Evolutionary conservation across 2,329 filamentous ascomycete genomes (phyloP), one percentile per base, ranked within the genome.

Genomic region (Tolypocladium ovalisporum): DNA sequence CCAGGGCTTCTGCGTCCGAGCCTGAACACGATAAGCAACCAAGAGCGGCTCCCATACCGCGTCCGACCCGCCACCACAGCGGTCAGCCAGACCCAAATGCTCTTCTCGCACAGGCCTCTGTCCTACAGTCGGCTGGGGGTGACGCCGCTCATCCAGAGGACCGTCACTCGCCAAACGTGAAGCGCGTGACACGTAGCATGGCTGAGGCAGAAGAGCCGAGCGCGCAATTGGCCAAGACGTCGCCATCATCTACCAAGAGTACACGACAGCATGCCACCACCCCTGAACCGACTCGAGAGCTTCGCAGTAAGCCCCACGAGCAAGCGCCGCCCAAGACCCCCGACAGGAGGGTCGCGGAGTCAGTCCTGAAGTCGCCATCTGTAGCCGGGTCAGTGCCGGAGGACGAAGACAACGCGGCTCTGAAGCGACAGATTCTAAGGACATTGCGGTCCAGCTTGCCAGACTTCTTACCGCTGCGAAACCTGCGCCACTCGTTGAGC

Each of bases 401-500:
- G 52, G 66, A 69, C 47, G 65, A 69, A 52, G 65, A 64, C 34
- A 57, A 70, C 58, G 67, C 68, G 44, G 65, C 68, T 1, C 67
- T 79, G 39, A 81, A 79, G 63, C 60, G 73, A 2, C 75, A 78
- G 54, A 71, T 84, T 15, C 65, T 70, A 39, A 76, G 73, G 58
- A 72, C 72, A 53, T 71, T 82, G 1, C 76, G 76, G 13, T 72
- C 71, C n/a, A 74, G 75, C 15, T 69, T 85, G 44, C 76, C 77
- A 3, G 81, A 84, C 58, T 83, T 75, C 61, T 71, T 79, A 44
- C 63, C 77, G 1, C 75, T 87, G 19, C 79, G 79, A 61, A 68
- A 71, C 7, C 70, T 87, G 36, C 77, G 78, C n/a, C 72, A 71
- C 44, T 74, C 78, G 56, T 70, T 80, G 51, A 73, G 74, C 54